A percentile compares a stretch with the other conserved stretches of the same genome.
These are phyloP conservation scores for Leccinellum luteum DNA, from an alignment of 768 basidiomycete genomes.

Conservation along the genomic window DNA sequence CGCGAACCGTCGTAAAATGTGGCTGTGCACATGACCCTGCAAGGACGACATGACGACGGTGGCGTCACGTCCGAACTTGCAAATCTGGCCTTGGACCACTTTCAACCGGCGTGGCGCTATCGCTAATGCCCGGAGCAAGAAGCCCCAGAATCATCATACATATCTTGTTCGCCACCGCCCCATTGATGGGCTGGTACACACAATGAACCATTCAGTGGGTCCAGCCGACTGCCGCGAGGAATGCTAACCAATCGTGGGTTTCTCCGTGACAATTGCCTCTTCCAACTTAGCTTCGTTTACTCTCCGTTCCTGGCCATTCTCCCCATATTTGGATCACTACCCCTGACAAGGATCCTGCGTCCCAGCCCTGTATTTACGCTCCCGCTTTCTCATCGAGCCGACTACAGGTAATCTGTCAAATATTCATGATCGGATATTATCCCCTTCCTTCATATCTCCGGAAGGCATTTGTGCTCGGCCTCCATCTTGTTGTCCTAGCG, in stretches of 20 bases:
- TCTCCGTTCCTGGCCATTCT: slow-evolving; percentile 1
- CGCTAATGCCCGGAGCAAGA: not conserved
- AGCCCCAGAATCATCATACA: not conserved
- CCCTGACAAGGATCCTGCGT: slow-evolving; percentile 3
- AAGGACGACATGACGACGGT: slow-evolving; percentile 6
- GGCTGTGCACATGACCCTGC: slow-evolving; percentile 17
- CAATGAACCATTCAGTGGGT: not conserved
- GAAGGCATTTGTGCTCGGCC: not conserved
- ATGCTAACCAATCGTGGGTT: slow-evolving; percentile 2
- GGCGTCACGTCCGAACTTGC: not conserved
- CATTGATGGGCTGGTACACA: slow-evolving; percentile 2
- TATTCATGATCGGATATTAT: not conserved
- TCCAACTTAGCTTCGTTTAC: slow-evolving; percentile 1
- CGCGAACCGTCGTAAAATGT: not conserved
- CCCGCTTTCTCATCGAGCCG: not conserved
- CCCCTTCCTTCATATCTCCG: not conserved
- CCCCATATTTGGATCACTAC: not conserved
- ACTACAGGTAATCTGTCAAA: not conserved
- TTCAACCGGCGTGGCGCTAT: slow-evolving; percentile 11
- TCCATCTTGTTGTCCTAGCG: not conserved
- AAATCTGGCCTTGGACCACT: not conserved
- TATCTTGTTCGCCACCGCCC: slow-evolving; percentile 7
- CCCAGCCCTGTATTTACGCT: not conserved
- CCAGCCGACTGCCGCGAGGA: not conserved
- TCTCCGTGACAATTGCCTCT: slow-evolving; percentile 5